Evolutionary conservation across 78 protist genomes (phyloP), one percentile per base, ranked within the genome.

Genomic region (Cyanophora paradoxa): DNA sequence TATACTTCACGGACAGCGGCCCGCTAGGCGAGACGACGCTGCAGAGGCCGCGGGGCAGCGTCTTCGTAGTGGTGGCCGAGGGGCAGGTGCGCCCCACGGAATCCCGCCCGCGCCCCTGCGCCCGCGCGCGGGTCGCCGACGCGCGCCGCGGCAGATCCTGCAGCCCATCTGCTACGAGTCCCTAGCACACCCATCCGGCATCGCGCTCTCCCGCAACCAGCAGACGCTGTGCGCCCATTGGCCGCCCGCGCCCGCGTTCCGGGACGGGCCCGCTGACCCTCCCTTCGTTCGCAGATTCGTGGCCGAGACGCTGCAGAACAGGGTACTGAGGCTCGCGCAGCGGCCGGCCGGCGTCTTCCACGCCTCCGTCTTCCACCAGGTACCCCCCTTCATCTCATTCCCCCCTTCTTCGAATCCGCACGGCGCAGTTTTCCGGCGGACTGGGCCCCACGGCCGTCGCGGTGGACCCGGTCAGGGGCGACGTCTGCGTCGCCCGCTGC

Each of bases 1-100:
- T 65, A 10, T 65, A 65, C 36, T 65, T 65, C 44, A 65, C 71
- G 34, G 71, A 65, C 36, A 31, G 46, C 16, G 71, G 71, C 26
- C 71, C 71, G 17, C 16, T 65, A 8, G 71, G 71, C 24, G 71
- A 65, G 44, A 65, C 71, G 37, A 11, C 17, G 5, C 44, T 65
- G 6, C 36, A 8, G 33, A 8, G 11, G 19, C 48, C 71, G 14
- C 7, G 48, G 36, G 71, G 71, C 71, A 31, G 46, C n/a, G 33
- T 65, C 54, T 65, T 65, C 10, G 10, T 10, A 6, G 37, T 65
- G 30, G 6, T 8, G 48, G 17, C 30, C 10, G 71, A n/a, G n/a
- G n/a, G n/a, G n/a, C n/a, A n/a, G n/a, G n/a, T n/a, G n/a, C n/a
- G n/a, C n/a, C n/a, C n/a, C n/a, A n/a, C n/a, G n/a, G n/a, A n/a